Conservation (phyloP, 345 rosid species). For the Eucalyptus marginata region DNA sequence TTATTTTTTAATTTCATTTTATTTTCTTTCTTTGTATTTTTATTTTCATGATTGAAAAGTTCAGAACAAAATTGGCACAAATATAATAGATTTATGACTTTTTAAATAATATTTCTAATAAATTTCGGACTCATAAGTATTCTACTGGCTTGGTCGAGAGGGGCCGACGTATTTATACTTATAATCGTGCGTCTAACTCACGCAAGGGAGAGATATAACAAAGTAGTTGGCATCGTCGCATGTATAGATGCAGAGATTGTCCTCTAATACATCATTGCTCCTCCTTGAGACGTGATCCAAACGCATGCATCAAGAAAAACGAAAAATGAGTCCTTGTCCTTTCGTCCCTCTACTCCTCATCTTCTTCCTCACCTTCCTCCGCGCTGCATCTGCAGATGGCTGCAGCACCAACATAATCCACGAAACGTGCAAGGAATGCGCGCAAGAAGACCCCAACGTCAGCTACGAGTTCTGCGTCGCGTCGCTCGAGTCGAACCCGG, state of each 20-base stretch:
- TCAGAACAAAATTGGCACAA: rapidly evolving
- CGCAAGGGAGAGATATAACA: background rate
- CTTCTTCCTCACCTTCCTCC: background rate
- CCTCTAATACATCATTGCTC: background rate
- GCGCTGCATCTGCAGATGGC: background rate
- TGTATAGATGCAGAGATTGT: background rate
- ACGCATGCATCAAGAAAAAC: background rate
- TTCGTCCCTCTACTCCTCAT: background rate
- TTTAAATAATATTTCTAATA: no score
- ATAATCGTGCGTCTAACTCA: background rate
- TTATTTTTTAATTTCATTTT: no score
- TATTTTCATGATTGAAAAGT: no score
- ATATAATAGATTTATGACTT: no score
- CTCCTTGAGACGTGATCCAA: background rate
- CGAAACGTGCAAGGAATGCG: constrained; percentile 34
- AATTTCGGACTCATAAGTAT: background rate
- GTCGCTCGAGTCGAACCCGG: constrained; percentile 24
- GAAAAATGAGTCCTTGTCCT: background rate
- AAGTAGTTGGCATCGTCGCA: background rate
- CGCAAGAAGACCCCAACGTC: constrained; percentile 33
- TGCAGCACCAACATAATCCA: background rate
- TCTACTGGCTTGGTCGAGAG: background rate
- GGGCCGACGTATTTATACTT: no score
- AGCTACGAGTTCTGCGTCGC: constrained; percentile 33
- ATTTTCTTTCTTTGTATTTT: no score